Conservation (phyloP, 768 basidiomycete genomes). For the Podaxis sp. region DNA sequence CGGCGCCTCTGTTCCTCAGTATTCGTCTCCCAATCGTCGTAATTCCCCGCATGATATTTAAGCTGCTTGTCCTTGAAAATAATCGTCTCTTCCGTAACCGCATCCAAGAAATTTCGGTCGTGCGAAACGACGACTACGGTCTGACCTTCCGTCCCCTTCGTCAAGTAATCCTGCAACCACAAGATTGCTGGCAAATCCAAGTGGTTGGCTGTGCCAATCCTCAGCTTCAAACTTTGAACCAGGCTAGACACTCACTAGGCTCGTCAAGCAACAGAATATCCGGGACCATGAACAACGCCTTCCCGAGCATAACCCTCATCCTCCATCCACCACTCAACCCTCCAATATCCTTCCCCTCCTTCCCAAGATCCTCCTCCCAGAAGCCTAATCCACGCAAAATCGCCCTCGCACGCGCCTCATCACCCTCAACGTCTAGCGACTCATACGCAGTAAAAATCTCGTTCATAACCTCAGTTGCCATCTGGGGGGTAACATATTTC, state of each 20-base stretch:
- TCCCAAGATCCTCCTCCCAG: conserved; percentile 25
- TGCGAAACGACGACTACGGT: conserved; percentile 65
- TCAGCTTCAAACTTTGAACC: neutral
- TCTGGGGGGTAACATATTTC: conserved; percentile 23
- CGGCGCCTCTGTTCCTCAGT: conserved; percentile 41
- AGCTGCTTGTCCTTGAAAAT: conserved; percentile 51
- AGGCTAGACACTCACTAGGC: conserved; percentile 26
- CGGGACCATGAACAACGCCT: conserved; percentile 49
- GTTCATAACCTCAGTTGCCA: conserved; percentile 20
- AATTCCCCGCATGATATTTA: conserved; percentile 53
- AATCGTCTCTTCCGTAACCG: conserved; percentile 56
- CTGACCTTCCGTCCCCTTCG: conserved; percentile 29
- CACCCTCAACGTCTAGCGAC: conserved; percentile 31
- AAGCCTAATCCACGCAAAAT: conserved; percentile 64
- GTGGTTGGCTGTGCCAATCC: conserved; percentile 32
- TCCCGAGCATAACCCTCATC: conserved; percentile 54
- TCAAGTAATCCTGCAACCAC: conserved; percentile 51
- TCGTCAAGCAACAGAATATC: conserved; percentile 62
- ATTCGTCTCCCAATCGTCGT: conserved; percentile 44
- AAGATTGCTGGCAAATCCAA: conserved; percentile 49
- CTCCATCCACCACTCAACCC: conserved; percentile 65
- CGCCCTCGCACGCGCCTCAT: conserved; percentile 42
- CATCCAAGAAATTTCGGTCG: conserved; percentile 58
- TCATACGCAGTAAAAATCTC: conserved; percentile 26
- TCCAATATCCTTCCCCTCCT: conserved; percentile 32